Conservation (phyloP, 2,329 filamentous ascomycete genomes). For the Aspergillus sp. region DNA sequence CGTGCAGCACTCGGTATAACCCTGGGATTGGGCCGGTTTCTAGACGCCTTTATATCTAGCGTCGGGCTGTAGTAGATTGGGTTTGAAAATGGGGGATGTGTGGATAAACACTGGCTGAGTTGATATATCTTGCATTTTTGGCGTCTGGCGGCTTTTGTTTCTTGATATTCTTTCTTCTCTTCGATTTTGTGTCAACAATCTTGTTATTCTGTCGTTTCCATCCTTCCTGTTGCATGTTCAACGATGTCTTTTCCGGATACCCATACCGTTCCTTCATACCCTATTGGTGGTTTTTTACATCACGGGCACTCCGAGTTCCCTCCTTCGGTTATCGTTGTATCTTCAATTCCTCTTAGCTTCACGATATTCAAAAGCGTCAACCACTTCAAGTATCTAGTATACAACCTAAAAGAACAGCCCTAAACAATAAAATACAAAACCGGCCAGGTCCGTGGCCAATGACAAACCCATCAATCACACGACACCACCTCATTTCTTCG, state of each 20-base stretch:
- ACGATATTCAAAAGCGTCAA: not conserved
- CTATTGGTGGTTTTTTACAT: slow-evolving; percentile 19
- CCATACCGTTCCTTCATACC: slow-evolving; percentile 2
- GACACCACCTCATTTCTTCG: slow-evolving; percentile 17
- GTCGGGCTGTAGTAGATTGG: slow-evolving; percentile 16
- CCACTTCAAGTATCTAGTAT: not conserved
- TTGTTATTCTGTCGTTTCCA: slow-evolving; percentile 17
- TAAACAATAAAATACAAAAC: slow-evolving; percentile 6
- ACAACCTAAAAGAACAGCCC: not conserved
- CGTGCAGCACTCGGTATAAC: not conserved
- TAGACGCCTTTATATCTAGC: slow-evolving; percentile 1
- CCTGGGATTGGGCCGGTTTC: slow-evolving; percentile 1
- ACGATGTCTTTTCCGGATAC: slow-evolving; percentile 19
- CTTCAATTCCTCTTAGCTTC: not conserved
- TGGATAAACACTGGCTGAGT: slow-evolving; percentile 21
- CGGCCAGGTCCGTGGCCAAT: not conserved
- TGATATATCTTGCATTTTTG: slow-evolving; percentile 38
- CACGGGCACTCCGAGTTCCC: slow-evolving; percentile 29
- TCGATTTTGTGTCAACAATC: slow-evolving; percentile 1
- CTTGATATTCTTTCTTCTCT: slow-evolving; percentile 8
- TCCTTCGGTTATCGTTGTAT: slow-evolving; percentile 21
- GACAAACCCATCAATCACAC: not conserved
- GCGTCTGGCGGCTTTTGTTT: slow-evolving; percentile 33
- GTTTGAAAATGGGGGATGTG: slow-evolving; percentile 16
- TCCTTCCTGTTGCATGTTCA: slow-evolving; percentile 16